A percentile compares a stretch with the other conserved stretches of the same genome.
Conservation (phyloP, 2,329 filamentous ascomycete species). For the Fonsecaea erecta region DNA sequence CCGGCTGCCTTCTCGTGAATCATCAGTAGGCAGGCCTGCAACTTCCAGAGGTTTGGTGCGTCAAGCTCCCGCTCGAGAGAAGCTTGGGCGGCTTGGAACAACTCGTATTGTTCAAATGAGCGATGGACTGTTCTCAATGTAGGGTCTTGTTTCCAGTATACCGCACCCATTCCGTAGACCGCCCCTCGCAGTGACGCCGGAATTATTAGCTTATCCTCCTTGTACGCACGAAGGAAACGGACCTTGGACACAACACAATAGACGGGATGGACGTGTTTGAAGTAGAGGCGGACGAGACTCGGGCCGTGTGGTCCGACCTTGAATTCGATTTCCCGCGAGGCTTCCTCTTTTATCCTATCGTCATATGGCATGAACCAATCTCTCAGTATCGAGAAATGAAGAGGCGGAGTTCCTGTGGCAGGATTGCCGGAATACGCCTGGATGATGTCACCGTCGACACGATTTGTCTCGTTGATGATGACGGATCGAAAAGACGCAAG, state of each 20-base stretch:
- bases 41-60: slow-evolving; percentile 52
- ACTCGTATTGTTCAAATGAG: slow-evolving; percentile 50
- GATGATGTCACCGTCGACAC: slow-evolving; percentile 52
- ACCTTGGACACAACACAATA: slow-evolving; percentile 53
- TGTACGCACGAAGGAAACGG: slow-evolving; percentile 50
- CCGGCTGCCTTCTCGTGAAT: slow-evolving; percentile 53
- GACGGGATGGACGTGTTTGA: slow-evolving; percentile 53
- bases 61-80: slow-evolving; percentile 54
- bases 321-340: slow-evolving; percentile 52
- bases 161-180: slow-evolving; percentile 52
- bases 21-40: slow-evolving; percentile 55
- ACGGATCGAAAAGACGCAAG: slow-evolving; percentile 55
- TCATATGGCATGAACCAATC: slow-evolving; percentile 54
- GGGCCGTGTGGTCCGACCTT: slow-evolving; percentile 50
- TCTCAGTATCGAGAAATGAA: slow-evolving; percentile 54
- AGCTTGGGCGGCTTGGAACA: slow-evolving; percentile 51
- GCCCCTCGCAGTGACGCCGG: slow-evolving; percentile 54
- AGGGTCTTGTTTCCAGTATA: slow-evolving; percentile 50
- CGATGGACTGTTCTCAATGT: slow-evolving; percentile 40
- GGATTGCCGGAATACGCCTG: slow-evolving; percentile 49
- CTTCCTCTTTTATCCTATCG: slow-evolving; percentile 44
- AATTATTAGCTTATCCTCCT: slow-evolving; percentile 46
- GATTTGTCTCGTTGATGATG: slow-evolving; percentile 52
- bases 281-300: slow-evolving; percentile 52
- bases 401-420: slow-evolving; percentile 46